A percentile compares a stretch with the other conserved stretches of the same genome.
phyloP scores from a whole-genome alignment of 805 yeast species.

The Starmerella apis region DNA sequence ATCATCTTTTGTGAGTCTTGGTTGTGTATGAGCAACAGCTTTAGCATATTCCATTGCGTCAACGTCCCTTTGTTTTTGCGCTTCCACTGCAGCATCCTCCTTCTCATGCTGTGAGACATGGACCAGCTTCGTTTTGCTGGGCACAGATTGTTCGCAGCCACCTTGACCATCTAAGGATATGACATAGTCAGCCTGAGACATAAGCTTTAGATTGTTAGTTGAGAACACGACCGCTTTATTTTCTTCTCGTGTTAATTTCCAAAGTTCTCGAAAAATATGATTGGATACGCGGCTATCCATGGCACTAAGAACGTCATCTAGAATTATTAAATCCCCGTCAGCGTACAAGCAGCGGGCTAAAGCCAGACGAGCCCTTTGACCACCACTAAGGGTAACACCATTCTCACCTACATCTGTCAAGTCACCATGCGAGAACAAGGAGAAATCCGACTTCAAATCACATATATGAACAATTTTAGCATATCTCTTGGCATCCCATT shows the following conservation, averaged over 20 bases:
- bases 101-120: not conserved
- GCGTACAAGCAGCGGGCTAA: slow-evolving; percentile 72
- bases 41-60: not conserved
- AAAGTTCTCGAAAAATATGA: slow-evolving; percentile 51
- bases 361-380: slow-evolving; percentile 76
- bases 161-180: slow-evolving; percentile 55
- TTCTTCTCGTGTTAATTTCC: slow-evolving; percentile 47
- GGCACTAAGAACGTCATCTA: slow-evolving; percentile 81
- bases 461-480: slow-evolving; percentile 10
- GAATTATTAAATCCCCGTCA: slow-evolving; percentile 48
- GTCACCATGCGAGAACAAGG: slow-evolving; percentile 17
- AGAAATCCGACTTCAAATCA: slow-evolving; percentile 16
- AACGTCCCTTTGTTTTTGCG: not conserved
- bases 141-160: slow-evolving; percentile 46
- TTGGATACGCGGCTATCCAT: slow-evolving; percentile 82
- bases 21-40: slow-evolving; percentile 2
- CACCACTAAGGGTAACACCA: slow-evolving; percentile 80
- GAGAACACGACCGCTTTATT: slow-evolving; percentile 62
- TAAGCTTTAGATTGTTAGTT: slow-evolving; percentile 67
- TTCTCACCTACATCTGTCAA: slow-evolving; percentile 65
- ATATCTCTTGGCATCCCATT: slow-evolving; percentile 23
- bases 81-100: not conserved
- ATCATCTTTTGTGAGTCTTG: not conserved
- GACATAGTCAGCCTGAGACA: slow-evolving; percentile 57
- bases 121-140: not conserved